Conservation (phyloP, 225 moss, liverwort and hornwort genomes). For the Neckera pumila region DNA sequence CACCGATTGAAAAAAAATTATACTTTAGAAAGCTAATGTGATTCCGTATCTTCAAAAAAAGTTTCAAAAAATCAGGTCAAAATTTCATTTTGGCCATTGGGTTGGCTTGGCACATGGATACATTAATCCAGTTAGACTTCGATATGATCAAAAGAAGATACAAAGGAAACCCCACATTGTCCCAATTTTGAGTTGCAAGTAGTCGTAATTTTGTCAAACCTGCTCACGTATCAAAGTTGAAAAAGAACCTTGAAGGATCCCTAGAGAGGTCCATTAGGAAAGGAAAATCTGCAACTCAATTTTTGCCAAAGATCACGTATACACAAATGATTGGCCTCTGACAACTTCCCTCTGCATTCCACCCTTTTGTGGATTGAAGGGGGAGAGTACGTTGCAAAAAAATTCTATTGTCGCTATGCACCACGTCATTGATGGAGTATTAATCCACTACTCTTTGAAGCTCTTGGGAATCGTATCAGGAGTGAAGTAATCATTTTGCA, state of each 20-base stretch:
- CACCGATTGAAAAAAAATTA: no score
- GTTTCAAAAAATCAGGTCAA: no score
- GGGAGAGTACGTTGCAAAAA: not conserved
- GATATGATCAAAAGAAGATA: not conserved
- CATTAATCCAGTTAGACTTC: not conserved
- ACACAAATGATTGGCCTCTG: not conserved
- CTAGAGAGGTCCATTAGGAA: not conserved
- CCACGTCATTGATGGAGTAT: not conserved
- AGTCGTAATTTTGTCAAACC: not conserved
- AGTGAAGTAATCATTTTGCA: conserved; percentile 27
- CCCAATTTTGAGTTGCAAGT: no score
- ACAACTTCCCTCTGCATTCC: not conserved
- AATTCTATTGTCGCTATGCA: not conserved
- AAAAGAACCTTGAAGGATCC: not conserved
- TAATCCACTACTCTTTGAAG: conserved; percentile 8
- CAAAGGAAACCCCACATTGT: not conserved
- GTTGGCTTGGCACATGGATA: not conserved
- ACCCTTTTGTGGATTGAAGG: not conserved
- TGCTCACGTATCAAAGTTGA: not conserved
- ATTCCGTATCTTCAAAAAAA: no score
- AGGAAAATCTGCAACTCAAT: not conserved
- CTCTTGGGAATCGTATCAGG: conserved; percentile 17
- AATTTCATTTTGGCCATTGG: not conserved
- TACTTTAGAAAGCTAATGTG: no score
- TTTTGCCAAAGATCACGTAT: not conserved